These are phyloP conservation scores for Sambucus nigra DNA, from an alignment of 129 eudicot genomes.

Conservation along the genomic window DNA sequence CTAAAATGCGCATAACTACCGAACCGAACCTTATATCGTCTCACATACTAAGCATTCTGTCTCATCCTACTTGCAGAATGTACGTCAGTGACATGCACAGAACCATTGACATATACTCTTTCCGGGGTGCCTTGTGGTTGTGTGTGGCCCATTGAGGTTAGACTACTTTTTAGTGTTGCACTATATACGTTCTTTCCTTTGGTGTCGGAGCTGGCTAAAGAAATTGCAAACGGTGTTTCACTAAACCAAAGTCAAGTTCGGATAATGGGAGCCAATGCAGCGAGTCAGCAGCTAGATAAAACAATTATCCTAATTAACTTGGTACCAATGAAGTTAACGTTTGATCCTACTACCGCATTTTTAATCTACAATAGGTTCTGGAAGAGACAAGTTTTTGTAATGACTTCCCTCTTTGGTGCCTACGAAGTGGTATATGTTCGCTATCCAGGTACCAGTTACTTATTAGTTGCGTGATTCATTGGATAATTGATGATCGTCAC, in stretches of 20 bases:
- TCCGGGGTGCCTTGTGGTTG: constrained; percentile 82
- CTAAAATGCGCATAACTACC: background rate
- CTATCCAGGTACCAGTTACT: constrained; percentile 62
- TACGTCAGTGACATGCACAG: constrained; percentile 57
- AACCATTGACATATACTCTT: constrained; percentile 73
- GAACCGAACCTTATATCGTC: background rate
- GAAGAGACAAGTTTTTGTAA: constrained; percentile 49
- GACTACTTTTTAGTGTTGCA: constrained; percentile 41
- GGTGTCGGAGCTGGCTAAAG: constrained; percentile 67
- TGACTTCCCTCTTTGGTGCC: constrained; percentile 46
- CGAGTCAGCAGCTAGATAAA: constrained; percentile 60
- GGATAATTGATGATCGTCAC: too few species aligned
- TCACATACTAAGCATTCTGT: background rate
- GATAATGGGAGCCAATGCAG: constrained; percentile 90
- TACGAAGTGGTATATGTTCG: constrained; percentile 57
- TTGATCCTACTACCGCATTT: constrained; percentile 40
- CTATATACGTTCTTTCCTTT: constrained; percentile 80
- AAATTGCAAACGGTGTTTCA: constrained; percentile 46
- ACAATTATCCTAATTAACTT: constrained; percentile 67
- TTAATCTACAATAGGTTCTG: constrained; percentile 66
- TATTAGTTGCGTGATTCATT: too few species aligned
- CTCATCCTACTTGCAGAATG: constrained; percentile 46
- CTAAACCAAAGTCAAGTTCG: constrained; percentile 78
- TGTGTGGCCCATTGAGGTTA: constrained; percentile 83
- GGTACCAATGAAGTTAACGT: constrained; percentile 48